Evolutionary conservation across 805 yeast species (phyloP).

Genomic region (Hanseniaspora pseudoguilliermondii): DNA sequence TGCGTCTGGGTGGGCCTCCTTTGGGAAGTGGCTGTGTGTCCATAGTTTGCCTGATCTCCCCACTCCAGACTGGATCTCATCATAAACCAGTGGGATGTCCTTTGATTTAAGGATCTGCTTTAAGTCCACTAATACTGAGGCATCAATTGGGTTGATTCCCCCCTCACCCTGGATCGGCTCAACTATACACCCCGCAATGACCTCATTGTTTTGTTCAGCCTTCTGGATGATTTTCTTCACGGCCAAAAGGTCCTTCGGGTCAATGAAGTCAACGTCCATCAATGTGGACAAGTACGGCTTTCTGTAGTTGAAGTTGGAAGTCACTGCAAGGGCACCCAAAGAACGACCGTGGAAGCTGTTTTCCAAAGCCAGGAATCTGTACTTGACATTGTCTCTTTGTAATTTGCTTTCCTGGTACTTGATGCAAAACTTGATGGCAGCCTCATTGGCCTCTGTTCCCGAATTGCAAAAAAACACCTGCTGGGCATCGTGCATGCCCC

Average conservation of each 20-base stretch:
- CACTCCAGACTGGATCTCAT: constrained; percentile 93
- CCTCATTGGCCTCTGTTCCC: constrained; percentile 73
- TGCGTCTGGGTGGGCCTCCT: constrained; percentile 85
- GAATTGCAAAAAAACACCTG: constrained; percentile 60
- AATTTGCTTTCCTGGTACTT: constrained; percentile 54
- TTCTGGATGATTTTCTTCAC: constrained; percentile 21
- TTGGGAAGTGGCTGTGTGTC: constrained; percentile 73
- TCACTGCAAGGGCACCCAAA: constrained; percentile 83
- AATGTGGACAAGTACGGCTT: constrained; percentile 79
- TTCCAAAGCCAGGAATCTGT: constrained; percentile 72
- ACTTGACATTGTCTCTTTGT: constrained; percentile 17
- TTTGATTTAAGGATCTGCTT: constrained; percentile 43
- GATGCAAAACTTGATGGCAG: constrained; percentile 66
- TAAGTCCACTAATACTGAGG: constrained; percentile 52
- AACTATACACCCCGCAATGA: constrained; percentile 72
- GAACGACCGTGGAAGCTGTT: constrained; percentile 93
- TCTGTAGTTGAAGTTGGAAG: constrained; percentile 88
- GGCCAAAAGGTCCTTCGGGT: constrained; percentile 26
- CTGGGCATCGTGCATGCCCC: constrained; percentile 73
- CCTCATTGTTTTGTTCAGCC: constrained; percentile 42
- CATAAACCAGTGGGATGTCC: constrained; percentile 70
- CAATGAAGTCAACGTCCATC: constrained; percentile 57
- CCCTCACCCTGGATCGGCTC: constrained; percentile 99
- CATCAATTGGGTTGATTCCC: constrained; percentile 61
- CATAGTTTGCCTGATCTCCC: constrained; percentile 86